Conservation (phyloP, 495 filamentous ascomycete species). For the Aspergillus bridgeri region DNA sequence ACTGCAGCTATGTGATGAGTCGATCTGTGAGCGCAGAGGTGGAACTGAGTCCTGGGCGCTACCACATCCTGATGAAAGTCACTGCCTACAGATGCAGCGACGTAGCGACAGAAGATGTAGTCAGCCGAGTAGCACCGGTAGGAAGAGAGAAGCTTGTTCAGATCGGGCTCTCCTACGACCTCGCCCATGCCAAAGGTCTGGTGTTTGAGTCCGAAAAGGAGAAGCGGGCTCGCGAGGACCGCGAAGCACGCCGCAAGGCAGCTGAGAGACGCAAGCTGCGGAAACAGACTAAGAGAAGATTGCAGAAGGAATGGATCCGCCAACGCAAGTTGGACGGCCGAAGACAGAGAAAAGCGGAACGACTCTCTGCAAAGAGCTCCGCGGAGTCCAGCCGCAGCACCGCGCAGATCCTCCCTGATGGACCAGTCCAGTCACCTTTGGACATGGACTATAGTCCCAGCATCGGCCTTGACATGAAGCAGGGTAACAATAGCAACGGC, state of each 20-base stretch:
- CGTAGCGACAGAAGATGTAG: slow-evolving; percentile 60
- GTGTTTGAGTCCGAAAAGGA: slow-evolving; percentile 64
- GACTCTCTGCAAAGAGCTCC: slow-evolving; percentile 12
- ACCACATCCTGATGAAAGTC: slow-evolving; percentile 75
- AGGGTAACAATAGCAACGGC: slow-evolving; percentile 18
- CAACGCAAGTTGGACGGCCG: slow-evolving; percentile 49
- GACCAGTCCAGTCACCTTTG: slow-evolving; percentile 26
- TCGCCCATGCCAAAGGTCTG: slow-evolving; percentile 76
- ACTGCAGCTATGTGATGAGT: slow-evolving; percentile 63
- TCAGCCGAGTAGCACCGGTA: slow-evolving; percentile 56
- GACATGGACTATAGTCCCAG: slow-evolving; percentile 23
- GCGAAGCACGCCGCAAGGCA: slow-evolving; percentile 43
- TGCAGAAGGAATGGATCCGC: slow-evolving; percentile 52
- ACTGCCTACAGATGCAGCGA: slow-evolving; percentile 58
- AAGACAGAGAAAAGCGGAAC: slow-evolving; percentile 30
- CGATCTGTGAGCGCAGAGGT: slow-evolving; percentile 82
- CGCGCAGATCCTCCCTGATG: slow-evolving; percentile 22
- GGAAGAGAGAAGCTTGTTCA: slow-evolving; percentile 79
- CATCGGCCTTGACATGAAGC: slow-evolving; percentile 16
- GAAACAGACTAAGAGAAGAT: slow-evolving; percentile 37
- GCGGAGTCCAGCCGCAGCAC: background rate
- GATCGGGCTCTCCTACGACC: slow-evolving; percentile 77
- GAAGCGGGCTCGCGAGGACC: slow-evolving; percentile 45
- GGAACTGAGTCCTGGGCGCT: slow-evolving; percentile 76
- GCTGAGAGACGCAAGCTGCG: slow-evolving; percentile 41